Evolutionary conservation across 345 rosid genomes (phyloP), one percentile per base, ranked within the genome.

Genomic region (Murraya paniculata): DNA sequence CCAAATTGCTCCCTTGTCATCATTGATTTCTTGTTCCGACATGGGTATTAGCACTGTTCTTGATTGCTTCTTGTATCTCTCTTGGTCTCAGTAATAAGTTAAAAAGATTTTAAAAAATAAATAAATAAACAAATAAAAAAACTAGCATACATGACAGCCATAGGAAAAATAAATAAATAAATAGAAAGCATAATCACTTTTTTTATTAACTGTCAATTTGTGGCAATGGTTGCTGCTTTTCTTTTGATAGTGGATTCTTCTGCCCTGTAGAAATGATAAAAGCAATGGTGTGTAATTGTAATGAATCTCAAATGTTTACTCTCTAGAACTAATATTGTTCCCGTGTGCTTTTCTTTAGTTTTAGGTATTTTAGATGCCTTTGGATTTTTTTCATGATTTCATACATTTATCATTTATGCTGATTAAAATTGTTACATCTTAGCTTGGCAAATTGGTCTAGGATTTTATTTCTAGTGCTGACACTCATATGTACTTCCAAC

Each of bases 11-110:
- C 93, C 22, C 89, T 93, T 57, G 96, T 91, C 86, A 90, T 93
- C 79, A 89, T 88, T 28, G 96, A 93, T 85, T 93, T 95, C 86
- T 87, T 93, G 73, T 89, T 91, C 81, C 98, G 97, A 45, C 99
- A 95, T 35, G 98, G 99, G 96, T 95, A 87, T 71, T 67, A 72
- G 22, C 71, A 57, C 75, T 77, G 79, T 76, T 76, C 57, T 78
- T 75, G 27, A 30, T 24, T 66, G 45, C 24, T 68, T 22, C 18
- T 7, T 7, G 9, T 39, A 60, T 36, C 68, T 78, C 64, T 31
- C 48, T n/a, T 6, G 24, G n/a, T 60, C 41, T 28, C 25, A 19
- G 38, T 31, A 3, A 33, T 7, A 6, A 19, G 25, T 33, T 64
- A 64, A 33, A 64, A 30, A 64, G 45, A 41, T 41, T 45, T 11